Base-by-base conservation (phyloP, 305 asterid species). In the Fraxinus platypoda region DNA sequence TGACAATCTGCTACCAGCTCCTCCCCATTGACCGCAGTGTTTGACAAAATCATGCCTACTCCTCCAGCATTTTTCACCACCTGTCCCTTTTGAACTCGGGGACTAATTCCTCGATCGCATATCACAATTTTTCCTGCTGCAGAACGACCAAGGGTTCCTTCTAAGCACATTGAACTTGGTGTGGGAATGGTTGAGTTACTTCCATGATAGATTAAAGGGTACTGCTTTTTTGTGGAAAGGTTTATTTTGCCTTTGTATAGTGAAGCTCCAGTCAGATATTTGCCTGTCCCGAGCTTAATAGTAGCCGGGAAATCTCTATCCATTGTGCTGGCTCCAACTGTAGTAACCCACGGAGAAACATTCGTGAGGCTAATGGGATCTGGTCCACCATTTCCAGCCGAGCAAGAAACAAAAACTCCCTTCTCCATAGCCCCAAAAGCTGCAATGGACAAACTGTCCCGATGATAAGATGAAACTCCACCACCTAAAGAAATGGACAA, bases 311-410 rank as follows among this genome's bases (percentile, higher is more conserved):
- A 96, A 13, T 93, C 95, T 26, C 99, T 85, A 71, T 94, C 99
- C 97, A 96, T 92, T 0, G 98, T 94, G 85, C 98, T 93, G 1
- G 99, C 98, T 17, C 98, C 98, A 46, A 96, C 97, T 0, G 99
- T 96, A 0, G 97, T 81, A 33, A 96, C 92, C 99, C 99, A 96
- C 2, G 99, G 99, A 0, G 99, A 92, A 0, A 94, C 98, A 83
- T 95, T 95, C 0, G 98, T 94, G 59, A 95, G 88, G 73, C 93
- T 95, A 71, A 94, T 87, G 1, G 99, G 99, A 81, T 93, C 98
- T 1, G 99, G 99, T n/a, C 99, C 99, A 1, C 95, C 97, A 80
- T 96, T 96, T 17, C 99, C 98, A 0, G 98, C 98, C 0, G 99
- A 96, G 83, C 98, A 96, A 0, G 98, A 94, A 2, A 94, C 81